Evolutionary conservation across 805 yeast species (phyloP).

Genomic region (Candida yuanshanica): DNA sequence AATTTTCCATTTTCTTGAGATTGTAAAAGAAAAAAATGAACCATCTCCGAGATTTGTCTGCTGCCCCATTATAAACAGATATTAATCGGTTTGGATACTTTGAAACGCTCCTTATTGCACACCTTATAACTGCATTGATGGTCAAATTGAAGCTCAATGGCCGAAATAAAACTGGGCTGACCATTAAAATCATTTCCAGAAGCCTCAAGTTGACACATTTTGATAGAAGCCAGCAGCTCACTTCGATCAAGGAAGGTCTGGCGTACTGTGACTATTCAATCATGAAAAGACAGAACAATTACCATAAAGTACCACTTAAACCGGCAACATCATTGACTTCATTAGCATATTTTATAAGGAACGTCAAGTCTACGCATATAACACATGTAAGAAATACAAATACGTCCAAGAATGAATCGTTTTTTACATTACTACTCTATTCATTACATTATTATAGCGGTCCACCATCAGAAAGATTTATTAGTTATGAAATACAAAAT

Average conservation of each 20-base stretch:
- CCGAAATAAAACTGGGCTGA: neutral
- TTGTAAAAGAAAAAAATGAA: too few relatives aligned
- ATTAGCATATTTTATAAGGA: constrained; percentile 10
- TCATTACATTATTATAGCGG: constrained; percentile 14
- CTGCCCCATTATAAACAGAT: too few relatives aligned
- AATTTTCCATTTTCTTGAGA: too few relatives aligned
- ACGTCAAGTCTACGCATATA: neutral
- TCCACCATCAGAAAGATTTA: constrained; percentile 6
- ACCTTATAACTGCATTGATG: too few relatives aligned
- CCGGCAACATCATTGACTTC: constrained; percentile 11
- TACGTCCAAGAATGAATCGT: constrained; percentile 7
- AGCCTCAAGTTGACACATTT: constrained; percentile 1
- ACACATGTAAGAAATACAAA: neutral
- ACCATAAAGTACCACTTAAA: neutral
- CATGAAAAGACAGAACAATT: constrained; percentile 1
- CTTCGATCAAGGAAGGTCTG: constrained; percentile 1
- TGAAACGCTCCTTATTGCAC: too few relatives aligned
- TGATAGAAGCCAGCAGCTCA: neutral
- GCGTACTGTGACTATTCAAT: constrained; percentile 5
- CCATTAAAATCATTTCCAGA: neutral
- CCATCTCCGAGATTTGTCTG: too few relatives aligned
- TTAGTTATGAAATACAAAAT: neutral
- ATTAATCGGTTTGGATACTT: too few relatives aligned
- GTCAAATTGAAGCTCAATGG: neutral
- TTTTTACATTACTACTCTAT: constrained; percentile 13